Evolutionary conservation across 2,329 filamentous ascomycete species (phyloP).

Genomic region (Ophiocordyceps australis): DNA sequence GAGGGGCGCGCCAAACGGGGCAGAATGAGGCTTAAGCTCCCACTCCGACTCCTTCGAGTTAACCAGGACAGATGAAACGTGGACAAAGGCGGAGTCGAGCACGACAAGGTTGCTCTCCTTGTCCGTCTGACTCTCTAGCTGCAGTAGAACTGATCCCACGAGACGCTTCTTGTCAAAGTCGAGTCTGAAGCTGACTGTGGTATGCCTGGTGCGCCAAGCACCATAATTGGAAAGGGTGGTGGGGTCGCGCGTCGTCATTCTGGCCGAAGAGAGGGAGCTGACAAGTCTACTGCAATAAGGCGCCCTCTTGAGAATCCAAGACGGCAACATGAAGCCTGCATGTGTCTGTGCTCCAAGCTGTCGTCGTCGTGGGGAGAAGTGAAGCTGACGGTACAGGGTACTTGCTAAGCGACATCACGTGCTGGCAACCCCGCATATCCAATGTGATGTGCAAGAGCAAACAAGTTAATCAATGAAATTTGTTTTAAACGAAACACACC

Average conservation of each 20-base stretch:
- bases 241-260: conserved; percentile 45
- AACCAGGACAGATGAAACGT: conserved; percentile 54
- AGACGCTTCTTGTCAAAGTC: conserved; percentile 69
- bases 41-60: conserved; percentile 46
- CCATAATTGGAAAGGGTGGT: conserved; percentile 88
- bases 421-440: no score
- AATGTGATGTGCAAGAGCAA: no score
- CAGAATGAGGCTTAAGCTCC: conserved; percentile 49
- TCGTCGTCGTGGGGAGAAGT: no score
- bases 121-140: conserved; percentile 60
- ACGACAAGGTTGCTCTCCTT: conserved; percentile 58
- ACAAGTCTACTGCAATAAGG: no score
- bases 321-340: no score
- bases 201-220: conserved; percentile 71
- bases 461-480: no score
- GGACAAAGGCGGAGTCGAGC: conserved; percentile 73
- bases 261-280: conserved; percentile 11
- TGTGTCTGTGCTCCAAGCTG: no score
- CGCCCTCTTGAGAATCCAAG: no score
- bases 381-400: no score
- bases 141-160: conserved; percentile 57
- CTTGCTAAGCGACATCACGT: no score
- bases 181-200: conserved; percentile 62
- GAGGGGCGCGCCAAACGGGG: conserved; percentile 59
- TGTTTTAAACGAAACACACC: no score